phyloP scores from a whole-genome alignment of 768 basidiomycete species.

The Suillus americanus region DNA sequence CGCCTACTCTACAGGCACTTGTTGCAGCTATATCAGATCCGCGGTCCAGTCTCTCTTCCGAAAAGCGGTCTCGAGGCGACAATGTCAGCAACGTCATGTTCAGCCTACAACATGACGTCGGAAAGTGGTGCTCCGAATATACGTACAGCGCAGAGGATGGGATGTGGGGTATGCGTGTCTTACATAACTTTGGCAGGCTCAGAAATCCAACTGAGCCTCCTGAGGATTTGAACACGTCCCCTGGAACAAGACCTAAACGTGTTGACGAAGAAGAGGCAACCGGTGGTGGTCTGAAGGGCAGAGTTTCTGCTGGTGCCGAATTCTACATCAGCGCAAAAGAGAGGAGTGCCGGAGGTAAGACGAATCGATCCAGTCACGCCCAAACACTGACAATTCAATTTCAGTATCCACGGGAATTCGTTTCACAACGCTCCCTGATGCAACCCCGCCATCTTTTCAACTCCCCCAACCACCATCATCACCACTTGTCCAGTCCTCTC shows the following conservation, averaged over 20 bases:
- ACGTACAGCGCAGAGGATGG: slow-evolving; percentile 92
- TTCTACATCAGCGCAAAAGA: slow-evolving; percentile 93
- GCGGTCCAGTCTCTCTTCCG: slow-evolving; percentile 44
- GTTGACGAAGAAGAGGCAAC: slow-evolving; percentile 94
- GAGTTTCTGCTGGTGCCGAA: slow-evolving; percentile 91
- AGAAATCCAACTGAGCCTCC: slow-evolving; percentile 39
- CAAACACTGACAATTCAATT: slow-evolving; percentile 7
- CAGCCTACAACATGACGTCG: slow-evolving; percentile 88
- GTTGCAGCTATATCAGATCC: slow-evolving; percentile 88
- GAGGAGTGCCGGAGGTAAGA: slow-evolving; percentile 85
- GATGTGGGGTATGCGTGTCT: slow-evolving; percentile 85
- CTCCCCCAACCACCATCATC: slow-evolving; percentile 39
- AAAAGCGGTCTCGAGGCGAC: slow-evolving; percentile 41
- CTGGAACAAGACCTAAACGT: slow-evolving; percentile 54
- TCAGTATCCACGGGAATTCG: slow-evolving; percentile 90
- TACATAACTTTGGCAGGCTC: slow-evolving; percentile 89
- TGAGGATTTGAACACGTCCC: slow-evolving; percentile 29
- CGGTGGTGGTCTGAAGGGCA: slow-evolving; percentile 86
- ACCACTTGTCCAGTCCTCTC: slow-evolving; percentile 32
- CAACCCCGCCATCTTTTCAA: slow-evolving; percentile 65
- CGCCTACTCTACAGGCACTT: slow-evolving; percentile 76
- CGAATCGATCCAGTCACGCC: not conserved
- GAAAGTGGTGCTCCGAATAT: slow-evolving; percentile 92
- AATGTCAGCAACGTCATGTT: slow-evolving; percentile 74
- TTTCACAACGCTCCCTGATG: slow-evolving; percentile 90